A percentile compares a stretch with the other conserved stretches of the same genome.
phyloP scores from a whole-genome alignment of 1,284 basidiomycete genomes.

The Pseudozyma thailandica region DNA sequence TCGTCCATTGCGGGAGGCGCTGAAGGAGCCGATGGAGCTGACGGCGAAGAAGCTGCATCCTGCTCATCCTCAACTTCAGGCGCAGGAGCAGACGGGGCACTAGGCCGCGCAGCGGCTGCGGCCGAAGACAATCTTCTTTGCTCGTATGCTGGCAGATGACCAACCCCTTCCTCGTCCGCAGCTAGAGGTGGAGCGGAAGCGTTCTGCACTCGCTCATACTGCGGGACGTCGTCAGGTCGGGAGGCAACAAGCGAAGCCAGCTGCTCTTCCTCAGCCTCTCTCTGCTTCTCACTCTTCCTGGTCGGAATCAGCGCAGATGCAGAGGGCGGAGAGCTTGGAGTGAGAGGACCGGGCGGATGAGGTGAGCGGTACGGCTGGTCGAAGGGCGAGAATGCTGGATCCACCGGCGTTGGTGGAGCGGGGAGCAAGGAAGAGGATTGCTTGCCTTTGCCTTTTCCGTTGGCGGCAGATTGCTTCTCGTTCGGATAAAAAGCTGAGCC shows the following conservation, averaged over 20 bases:
- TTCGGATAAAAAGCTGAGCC: background rate
- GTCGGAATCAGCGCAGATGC: background rate
- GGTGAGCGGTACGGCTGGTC: slow-evolving; percentile 48
- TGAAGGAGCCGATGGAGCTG: slow-evolving; percentile 23
- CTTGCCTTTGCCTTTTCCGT: slow-evolving; percentile 35
- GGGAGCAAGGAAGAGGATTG: slow-evolving; percentile 20
- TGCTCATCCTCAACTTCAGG: background rate
- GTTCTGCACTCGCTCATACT: slow-evolving; percentile 18
- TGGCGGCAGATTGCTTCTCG: background rate
- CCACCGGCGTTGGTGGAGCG: slow-evolving; percentile 38
- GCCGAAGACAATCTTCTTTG: background rate
- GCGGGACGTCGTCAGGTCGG: slow-evolving; percentile 27
- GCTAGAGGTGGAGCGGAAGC: slow-evolving; percentile 20
- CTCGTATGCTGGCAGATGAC: slow-evolving; percentile 23
- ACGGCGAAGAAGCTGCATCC: slow-evolving; percentile 8
- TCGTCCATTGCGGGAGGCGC: slow-evolving; percentile 9
- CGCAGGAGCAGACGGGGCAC: background rate
- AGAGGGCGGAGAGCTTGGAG: slow-evolving; percentile 3
- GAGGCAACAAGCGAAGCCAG: slow-evolving; percentile 35
- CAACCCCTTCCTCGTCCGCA: background rate
- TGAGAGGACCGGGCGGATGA: slow-evolving; percentile 12
- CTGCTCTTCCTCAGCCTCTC: slow-evolving; percentile 40
- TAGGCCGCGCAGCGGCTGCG: background rate
- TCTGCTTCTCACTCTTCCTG: slow-evolving; percentile 40
- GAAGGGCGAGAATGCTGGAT: slow-evolving; percentile 51